phyloP scores from a whole-genome alignment of 257 asterid genomes.

The Asclepias syriaca region DNA sequence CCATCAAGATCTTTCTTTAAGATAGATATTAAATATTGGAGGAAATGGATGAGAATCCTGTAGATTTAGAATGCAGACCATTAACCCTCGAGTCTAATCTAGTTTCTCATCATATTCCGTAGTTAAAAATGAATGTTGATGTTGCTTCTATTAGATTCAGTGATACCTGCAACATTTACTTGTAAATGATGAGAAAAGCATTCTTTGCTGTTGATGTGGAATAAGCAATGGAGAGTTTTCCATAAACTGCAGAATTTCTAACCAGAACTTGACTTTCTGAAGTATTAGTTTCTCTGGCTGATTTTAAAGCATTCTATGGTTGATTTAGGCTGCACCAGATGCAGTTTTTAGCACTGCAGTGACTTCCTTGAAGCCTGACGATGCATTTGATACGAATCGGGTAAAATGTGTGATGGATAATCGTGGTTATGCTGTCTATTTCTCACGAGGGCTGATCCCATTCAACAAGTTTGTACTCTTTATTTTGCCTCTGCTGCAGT shows the following conservation, averaged over 20 bases:
- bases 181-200: not conserved
- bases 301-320: conserved; percentile 8
- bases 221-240: not conserved
- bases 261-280: not conserved
- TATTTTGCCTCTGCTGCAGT: not conserved
- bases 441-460: conserved; percentile 81
- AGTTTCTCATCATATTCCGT: not conserved
- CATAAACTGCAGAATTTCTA: not conserved
- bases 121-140: not conserved
- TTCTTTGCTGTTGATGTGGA: not conserved
- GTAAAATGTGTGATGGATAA: conserved; percentile 80
- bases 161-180: not conserved
- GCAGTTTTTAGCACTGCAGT: conserved; percentile 89
- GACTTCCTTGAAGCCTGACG: conserved; percentile 75
- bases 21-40: not conserved
- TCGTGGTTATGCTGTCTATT: conserved; percentile 76
- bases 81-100: not conserved
- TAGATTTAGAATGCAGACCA: not conserved
- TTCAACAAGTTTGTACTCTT: conserved; percentile 63
- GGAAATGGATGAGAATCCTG: not conserved
- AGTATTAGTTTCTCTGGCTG: not conserved
- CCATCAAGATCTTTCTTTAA: not conserved
- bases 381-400: conserved; percentile 81
- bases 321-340: conserved; percentile 75
- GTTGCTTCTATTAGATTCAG: not conserved